phyloP scores from a whole-genome alignment of 176 grass and related monocot genomes.

The bread wheat (Triticum aestivum) region DNA sequence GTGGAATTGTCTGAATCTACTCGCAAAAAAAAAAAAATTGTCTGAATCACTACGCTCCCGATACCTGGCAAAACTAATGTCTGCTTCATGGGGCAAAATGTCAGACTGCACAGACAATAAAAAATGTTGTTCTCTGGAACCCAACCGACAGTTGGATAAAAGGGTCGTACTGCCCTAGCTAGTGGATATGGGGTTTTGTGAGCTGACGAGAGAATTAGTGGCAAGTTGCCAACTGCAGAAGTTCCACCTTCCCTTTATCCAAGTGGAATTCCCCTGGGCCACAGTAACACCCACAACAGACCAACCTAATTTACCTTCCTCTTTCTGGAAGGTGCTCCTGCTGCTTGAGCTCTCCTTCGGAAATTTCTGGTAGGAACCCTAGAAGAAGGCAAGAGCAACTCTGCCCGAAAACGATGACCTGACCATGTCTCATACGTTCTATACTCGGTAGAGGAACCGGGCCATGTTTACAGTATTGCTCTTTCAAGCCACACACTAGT shows the following conservation, averaged over 20 bases:
- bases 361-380: not conserved
- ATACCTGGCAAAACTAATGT: slow-evolving; percentile 9
- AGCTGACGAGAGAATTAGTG: slow-evolving; percentile 34
- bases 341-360: not conserved
- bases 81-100: not conserved
- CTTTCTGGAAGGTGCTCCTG: not conserved
- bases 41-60: slow-evolving; percentile 20
- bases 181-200: slow-evolving; percentile 29
- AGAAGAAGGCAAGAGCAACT: not conserved
- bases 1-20: not conserved
- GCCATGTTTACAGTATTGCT: slow-evolving; percentile 16
- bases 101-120: not conserved
- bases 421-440: not conserved
- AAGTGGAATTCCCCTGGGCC: slow-evolving; percentile 18
- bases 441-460: not conserved
- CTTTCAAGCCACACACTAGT: slow-evolving; percentile 10
- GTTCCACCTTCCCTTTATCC: slow-evolving; percentile 42
- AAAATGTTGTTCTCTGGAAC: slow-evolving; percentile 3
- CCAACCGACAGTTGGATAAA: not conserved
- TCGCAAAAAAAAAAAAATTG: not conserved
- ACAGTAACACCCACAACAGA: slow-evolving; percentile 25
- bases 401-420: not conserved
- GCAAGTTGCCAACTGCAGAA: slow-evolving; percentile 37
- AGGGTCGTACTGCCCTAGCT: not conserved
- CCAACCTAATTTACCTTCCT: not conserved